Evolutionary conservation across 495 filamentous ascomycete genomes (phyloP).

Genomic region (Daldinia concentrica): DNA sequence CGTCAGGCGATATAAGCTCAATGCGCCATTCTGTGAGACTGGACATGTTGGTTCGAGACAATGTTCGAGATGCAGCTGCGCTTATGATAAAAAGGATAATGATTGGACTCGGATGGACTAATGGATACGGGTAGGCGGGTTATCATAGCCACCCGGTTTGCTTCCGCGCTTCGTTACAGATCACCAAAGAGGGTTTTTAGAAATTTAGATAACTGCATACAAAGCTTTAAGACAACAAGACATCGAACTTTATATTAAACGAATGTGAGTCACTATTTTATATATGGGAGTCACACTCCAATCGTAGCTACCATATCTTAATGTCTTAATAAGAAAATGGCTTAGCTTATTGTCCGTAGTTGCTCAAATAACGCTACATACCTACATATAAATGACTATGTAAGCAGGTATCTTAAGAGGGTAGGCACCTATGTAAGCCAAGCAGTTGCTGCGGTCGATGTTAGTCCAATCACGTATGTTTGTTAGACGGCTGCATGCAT

Average conservation of each 20-base stretch:
- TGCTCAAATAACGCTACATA: too few species aligned
- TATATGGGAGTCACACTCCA: too few species aligned
- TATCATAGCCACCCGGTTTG: background rate
- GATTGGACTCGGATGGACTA: conserved; percentile 13
- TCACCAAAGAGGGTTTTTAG: background rate
- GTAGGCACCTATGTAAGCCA: background rate
- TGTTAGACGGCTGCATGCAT: background rate
- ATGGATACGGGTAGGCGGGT: background rate
- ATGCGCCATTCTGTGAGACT: conserved; percentile 22
- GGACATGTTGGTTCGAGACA: conserved; percentile 22
- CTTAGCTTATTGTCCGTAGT: too few species aligned
- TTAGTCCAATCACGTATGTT: background rate
- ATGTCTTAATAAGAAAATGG: too few species aligned
- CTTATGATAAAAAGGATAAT: conserved; percentile 11
- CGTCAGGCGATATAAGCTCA: conserved; percentile 38
- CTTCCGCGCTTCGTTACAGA: conserved; percentile 14
- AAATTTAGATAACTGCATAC: background rate
- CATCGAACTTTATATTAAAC: too few species aligned
- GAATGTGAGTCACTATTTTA: too few species aligned
- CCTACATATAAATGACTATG: too few species aligned
- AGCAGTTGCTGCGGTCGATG: background rate
- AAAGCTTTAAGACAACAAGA: background rate
- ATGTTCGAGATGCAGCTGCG: background rate
- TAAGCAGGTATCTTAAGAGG: too few species aligned
- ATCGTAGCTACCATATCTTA: too few species aligned